These are phyloP conservation scores for Graphiopsis chlorocephala DNA, from an alignment of 2,329 filamentous ascomycete species.

Conservation along the genomic window DNA sequence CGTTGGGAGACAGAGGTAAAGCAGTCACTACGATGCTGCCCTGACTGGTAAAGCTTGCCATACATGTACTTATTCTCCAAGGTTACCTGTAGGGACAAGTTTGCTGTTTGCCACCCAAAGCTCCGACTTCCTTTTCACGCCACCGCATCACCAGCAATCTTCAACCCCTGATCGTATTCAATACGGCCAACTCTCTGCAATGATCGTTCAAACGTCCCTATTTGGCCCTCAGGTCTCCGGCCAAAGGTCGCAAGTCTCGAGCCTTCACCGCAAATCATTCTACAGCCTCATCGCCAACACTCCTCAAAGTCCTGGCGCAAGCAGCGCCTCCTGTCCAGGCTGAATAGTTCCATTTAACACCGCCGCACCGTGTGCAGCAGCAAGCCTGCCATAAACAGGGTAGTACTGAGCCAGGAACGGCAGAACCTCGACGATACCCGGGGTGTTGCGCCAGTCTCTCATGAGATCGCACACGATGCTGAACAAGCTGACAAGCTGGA, in stretches of 20 bases:
- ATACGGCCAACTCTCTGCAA: not conserved
- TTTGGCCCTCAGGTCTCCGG: not conserved
- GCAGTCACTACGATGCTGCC: not conserved
- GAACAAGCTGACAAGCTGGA: conserved; percentile 62
- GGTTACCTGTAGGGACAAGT: not conserved
- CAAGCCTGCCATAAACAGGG: conserved; percentile 63
- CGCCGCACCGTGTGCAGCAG: conserved; percentile 60
- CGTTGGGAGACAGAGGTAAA: not conserved
- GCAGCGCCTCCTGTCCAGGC: conserved; percentile 50
- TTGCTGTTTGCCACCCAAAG: not conserved
- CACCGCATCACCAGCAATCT: not conserved
- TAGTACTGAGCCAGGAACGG: conserved; percentile 64
- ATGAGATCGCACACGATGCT: conserved; percentile 66
- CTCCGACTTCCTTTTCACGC: not conserved
- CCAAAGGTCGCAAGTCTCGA: not conserved
- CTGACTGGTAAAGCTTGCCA: not conserved
- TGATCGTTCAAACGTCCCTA: not conserved
- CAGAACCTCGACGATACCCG: conserved; percentile 54
- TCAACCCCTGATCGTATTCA: not conserved
- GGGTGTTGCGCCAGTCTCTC: conserved; percentile 64
- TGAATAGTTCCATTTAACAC: conserved; percentile 58
- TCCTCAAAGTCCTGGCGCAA: conserved; percentile 7
- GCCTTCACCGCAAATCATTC: not conserved
- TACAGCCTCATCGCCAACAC: not conserved
- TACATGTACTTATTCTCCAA: not conserved